These are phyloP conservation scores for Periconia macrospinosa DNA, from an alignment of 2,329 filamentous ascomycete genomes.

Conservation along the genomic window DNA sequence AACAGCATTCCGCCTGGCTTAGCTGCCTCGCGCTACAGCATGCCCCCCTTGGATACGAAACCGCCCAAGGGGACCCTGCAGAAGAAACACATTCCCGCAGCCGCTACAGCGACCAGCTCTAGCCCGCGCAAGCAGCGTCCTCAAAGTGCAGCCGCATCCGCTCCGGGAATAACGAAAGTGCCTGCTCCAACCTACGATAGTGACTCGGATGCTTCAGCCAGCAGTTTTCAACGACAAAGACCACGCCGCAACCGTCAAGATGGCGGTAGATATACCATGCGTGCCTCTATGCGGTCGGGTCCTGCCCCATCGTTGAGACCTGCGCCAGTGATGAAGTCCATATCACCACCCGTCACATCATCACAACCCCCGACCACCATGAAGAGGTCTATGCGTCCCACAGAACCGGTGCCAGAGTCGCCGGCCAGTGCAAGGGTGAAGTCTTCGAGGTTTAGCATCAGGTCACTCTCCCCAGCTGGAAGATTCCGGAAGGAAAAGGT, in stretches of 20 bases:
- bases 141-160: conserved; percentile 26
- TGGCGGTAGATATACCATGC: conserved; percentile 62
- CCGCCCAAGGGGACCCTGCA: conserved; percentile 41
- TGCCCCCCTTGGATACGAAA: conserved; percentile 23
- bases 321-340: conserved; percentile 48
- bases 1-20: conserved; percentile 29
- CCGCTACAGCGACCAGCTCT: conserved; percentile 9
- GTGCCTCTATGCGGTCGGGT: conserved; percentile 68
- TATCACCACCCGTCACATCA: conserved; percentile 32
- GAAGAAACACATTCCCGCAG: conserved; percentile 42
- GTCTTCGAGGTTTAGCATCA: conserved; percentile 66
- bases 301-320: conserved; percentile 36
- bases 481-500: conserved; percentile 48
- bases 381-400: conserved; percentile 36
- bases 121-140: conserved; percentile 21
- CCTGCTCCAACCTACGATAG: conserved; percentile 38
- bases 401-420: conserved; percentile 32
- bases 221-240: conserved; percentile 73
- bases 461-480: conserved; percentile 69
- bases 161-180: conserved; percentile 18
- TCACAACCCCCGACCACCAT: conserved; percentile 28
- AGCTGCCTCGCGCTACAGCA: conserved; percentile 39
- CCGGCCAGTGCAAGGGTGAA: conserved; percentile 23
- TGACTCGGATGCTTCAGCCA: conserved; percentile 55
- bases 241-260: conserved; percentile 41